These are phyloP conservation scores for Malus fusca DNA, from an alignment of 306 rosid species.

Conservation along the genomic window DNA sequence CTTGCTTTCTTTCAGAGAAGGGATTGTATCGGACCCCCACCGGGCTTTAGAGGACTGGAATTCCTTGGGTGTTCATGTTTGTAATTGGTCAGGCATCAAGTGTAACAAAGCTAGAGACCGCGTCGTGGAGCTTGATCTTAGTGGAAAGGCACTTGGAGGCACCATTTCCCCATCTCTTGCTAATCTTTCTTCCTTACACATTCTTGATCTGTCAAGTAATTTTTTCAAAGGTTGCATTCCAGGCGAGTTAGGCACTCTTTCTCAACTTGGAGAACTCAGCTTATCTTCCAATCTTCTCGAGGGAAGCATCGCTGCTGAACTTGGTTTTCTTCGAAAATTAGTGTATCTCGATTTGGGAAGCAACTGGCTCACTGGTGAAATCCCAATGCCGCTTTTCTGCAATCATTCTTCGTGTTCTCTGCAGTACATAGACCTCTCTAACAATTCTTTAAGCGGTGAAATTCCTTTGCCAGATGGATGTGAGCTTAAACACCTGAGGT, in stretches of 20 bases:
- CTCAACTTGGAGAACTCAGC: constrained; percentile 49
- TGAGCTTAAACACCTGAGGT: constrained; percentile 44
- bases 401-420: constrained; percentile 49
- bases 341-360: constrained; percentile 70
- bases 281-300: constrained; percentile 52
- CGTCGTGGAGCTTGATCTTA: constrained; percentile 72
- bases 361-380: constrained; percentile 53
- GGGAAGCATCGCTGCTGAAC: constrained; percentile 50
- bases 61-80: constrained; percentile 36
- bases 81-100: constrained; percentile 66
- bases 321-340: constrained; percentile 57
- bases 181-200: constrained; percentile 52
- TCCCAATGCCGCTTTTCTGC: constrained; percentile 65
- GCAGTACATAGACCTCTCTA: constrained; percentile 71
- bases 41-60: constrained; percentile 52
- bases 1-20: constrained; percentile 62
- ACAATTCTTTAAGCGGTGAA: constrained; percentile 60
- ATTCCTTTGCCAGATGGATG: constrained; percentile 59
- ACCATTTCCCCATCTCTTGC: constrained; percentile 66
- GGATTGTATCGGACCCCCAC: constrained; percentile 61
- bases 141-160: constrained; percentile 52
- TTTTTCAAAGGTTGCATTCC: constrained; percentile 65
- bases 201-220: constrained; percentile 78
- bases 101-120: constrained; percentile 53
- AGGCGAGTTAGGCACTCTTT: constrained; percentile 50